Conservation (phyloP, 2,329 filamentous ascomycete genomes). For the Cryphonectria radicalis region DNA sequence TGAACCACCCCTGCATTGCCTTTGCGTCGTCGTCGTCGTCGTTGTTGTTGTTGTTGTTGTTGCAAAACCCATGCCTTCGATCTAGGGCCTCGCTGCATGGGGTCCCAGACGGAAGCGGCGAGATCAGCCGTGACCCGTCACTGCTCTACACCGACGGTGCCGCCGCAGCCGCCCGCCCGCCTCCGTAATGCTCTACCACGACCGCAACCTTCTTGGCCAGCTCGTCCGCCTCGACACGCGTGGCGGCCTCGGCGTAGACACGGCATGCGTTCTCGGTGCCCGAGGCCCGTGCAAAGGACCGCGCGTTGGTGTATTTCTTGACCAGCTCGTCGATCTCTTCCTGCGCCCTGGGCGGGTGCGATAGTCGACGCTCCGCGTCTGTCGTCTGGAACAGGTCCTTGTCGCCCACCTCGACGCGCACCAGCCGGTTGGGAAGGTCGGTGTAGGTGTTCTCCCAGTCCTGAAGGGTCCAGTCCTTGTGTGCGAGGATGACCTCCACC, state of each 20-base stretch:
- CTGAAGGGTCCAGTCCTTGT: conserved; percentile 87
- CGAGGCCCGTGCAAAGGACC: conserved; percentile 88
- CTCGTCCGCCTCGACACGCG: conserved; percentile 87
- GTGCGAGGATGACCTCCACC: conserved; percentile 92
- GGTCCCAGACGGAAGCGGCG: conserved; percentile 1
- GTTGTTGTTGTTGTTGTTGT: neutral
- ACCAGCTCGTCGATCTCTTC: conserved; percentile 85
- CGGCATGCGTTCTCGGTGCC: conserved; percentile 96
- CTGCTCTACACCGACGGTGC: conserved; percentile 28
- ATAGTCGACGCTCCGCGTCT: conserved; percentile 87
- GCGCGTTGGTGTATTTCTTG: conserved; percentile 86
- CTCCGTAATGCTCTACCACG: conserved; percentile 68
- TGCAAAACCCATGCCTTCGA: neutral
- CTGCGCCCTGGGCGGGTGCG: conserved; percentile 78
- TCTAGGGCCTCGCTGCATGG: neutral
- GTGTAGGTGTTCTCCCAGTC: conserved; percentile 94
- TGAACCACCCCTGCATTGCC: neutral
- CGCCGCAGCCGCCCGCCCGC: conserved; percentile 33
- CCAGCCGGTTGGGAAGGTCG: conserved; percentile 93
- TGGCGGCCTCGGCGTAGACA: conserved; percentile 94
- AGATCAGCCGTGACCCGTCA: conserved; percentile 11
- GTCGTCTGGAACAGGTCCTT: conserved; percentile 89
- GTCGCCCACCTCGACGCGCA: conserved; percentile 86
- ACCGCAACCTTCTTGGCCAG: conserved; percentile 81
- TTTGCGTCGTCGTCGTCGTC: neutral